A percentile compares a stretch with the other conserved stretches of the same genome.
Evolutionary conservation across 257 asterid species (phyloP).

Genomic region (Capsicum baccatum): DNA sequence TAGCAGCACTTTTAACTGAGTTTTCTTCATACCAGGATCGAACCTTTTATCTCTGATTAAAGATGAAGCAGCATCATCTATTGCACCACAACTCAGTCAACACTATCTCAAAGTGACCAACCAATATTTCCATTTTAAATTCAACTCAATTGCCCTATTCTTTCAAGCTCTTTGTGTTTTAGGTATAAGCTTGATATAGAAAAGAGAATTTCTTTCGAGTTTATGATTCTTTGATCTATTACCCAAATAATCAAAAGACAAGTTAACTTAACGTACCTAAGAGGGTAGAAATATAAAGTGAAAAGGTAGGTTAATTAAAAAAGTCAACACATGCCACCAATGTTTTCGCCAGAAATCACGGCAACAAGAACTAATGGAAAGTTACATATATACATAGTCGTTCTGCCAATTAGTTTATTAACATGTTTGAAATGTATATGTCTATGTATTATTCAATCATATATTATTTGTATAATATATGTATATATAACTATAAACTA

Average conservation of each 20-base stretch:
- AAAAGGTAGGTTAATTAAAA: not conserved
- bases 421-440: not conserved
- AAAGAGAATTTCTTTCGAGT: not conserved
- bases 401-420: not conserved
- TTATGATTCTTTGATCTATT: not conserved
- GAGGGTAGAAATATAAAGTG: not conserved
- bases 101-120: not conserved
- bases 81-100: too few relatives aligned
- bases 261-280: not conserved
- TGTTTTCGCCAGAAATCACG: slow-evolving; percentile 13
- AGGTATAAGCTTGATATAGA: not conserved
- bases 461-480: too few relatives aligned
- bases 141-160: not conserved
- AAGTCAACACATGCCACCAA: slow-evolving; percentile 7
- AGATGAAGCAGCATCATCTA: too few relatives aligned
- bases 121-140: not conserved
- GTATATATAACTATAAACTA: too few relatives aligned
- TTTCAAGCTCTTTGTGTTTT: not conserved
- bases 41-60: too few relatives aligned
- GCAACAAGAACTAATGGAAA: not conserved
- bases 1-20: too few relatives aligned
- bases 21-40: too few relatives aligned
- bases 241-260: not conserved
- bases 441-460: not conserved
- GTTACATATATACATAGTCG: not conserved